phyloP scores from a whole-genome alignment of 192 early-diverging fungal genomes.

The Gryganskiella cystojenkinii region DNA sequence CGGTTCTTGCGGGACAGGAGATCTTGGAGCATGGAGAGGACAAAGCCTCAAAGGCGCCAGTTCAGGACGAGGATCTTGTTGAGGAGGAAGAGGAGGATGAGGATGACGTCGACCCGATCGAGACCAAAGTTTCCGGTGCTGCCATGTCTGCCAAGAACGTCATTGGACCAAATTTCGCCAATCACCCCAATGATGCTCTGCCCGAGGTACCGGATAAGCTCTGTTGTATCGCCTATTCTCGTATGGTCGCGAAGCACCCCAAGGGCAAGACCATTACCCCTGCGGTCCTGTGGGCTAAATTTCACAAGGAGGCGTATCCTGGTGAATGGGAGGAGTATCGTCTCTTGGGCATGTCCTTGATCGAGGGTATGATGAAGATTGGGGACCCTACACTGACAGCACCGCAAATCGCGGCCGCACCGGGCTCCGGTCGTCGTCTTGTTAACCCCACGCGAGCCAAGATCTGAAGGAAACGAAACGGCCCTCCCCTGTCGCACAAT shows the following conservation, averaged over 20 bases:
- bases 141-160: neutral
- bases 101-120: conserved; percentile 50
- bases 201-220: conserved; percentile 37
- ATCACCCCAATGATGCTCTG: conserved; percentile 24
- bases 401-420: neutral
- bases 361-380: conserved; percentile 54
- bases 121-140: conserved; percentile 19
- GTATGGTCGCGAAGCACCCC: conserved; percentile 45
- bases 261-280: conserved; percentile 52
- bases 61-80: conserved; percentile 26
- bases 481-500: neutral
- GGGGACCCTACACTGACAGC: conserved; percentile 24
- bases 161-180: conserved; percentile 1
- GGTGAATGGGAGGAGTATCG: conserved; percentile 52
- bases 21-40: neutral
- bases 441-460: conserved; percentile 34
- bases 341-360: conserved; percentile 37
- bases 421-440: conserved; percentile 19
- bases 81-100: conserved; percentile 46
- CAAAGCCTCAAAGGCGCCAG: neutral
- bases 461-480: conserved; percentile 9
- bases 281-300: conserved; percentile 15
- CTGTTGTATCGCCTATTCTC: conserved; percentile 44
- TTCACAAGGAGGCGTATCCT: conserved; percentile 38
- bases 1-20: neutral